These are phyloP conservation scores for Telfairia occidentalis DNA, from an alignment of 331 rosid species.

Conservation along the genomic window DNA sequence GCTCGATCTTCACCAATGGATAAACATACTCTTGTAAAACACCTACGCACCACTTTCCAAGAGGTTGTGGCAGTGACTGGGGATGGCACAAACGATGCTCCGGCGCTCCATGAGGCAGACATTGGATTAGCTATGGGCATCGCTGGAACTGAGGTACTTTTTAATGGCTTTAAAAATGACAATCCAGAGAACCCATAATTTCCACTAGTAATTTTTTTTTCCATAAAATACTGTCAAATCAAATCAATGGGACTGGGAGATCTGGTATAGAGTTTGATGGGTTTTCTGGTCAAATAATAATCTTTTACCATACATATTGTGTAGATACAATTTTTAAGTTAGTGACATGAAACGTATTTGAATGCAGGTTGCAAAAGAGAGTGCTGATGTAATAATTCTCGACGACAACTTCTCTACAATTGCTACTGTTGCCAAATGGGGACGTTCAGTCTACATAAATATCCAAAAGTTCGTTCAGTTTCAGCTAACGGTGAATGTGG, in stretches of 20 bases:
- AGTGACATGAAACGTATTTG: constrained; percentile 5
- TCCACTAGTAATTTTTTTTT: background rate
- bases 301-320: background rate
- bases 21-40: constrained; percentile 80
- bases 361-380: constrained; percentile 93
- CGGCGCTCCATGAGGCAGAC: constrained; percentile 98
- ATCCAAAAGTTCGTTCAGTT: constrained; percentile 98
- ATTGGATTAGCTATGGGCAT: constrained; percentile 99
- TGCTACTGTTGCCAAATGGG: constrained; percentile 94
- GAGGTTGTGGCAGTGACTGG: constrained; percentile 98
- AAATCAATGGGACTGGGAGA: background rate
- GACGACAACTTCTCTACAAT: constrained; percentile 95
- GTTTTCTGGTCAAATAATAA: background rate
- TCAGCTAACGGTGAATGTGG: constrained; percentile 90
- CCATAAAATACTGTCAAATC: background rate
- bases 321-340: background rate
- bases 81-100: constrained; percentile 97
- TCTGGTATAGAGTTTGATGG: background rate
- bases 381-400: constrained; percentile 88
- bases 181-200: background rate
- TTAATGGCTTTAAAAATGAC: background rate
- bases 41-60: constrained; percentile 67
- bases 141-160: constrained; percentile 89
- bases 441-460: constrained; percentile 91
- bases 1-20: constrained; percentile 97